Evolutionary conservation across 306 rosid genomes (phyloP), one percentile per base, ranked within the genome.

Genomic region (Lathyrus sativus): DNA sequence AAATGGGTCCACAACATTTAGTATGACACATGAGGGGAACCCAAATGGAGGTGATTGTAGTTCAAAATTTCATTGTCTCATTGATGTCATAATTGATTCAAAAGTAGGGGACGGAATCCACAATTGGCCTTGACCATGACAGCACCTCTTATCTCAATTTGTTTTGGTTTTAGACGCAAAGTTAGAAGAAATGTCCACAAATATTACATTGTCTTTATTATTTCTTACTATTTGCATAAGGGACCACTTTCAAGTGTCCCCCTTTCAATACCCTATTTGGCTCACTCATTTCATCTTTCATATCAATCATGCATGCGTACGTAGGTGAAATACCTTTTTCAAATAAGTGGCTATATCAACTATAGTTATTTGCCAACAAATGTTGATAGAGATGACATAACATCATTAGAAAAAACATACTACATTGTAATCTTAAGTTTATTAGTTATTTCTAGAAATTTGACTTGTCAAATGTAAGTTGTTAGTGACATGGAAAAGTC

Each of bases 91-190:
- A 24, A 58, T 42, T 5, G 38, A 13, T 49, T n/a, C 62, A 53
- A 68, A 38, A 22, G 19, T 11, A 8, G 75, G 75, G 58, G 59
- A 29, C 37, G 11, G 67, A 45, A 7, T 17, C 37, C 61, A 55
- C 38, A 37, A 50, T 50, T 37, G 42, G 56, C 11, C 15, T 37
- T 2, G 4, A 35, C 31, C 48, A 61, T 7, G 19, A 28, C 66
- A 12, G 29, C 57, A 29, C 22, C 18, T 49, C 18, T 55, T 26
- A 71, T 70, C 29, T 26, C n/a, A 19, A 50, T 45, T 38, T 15
- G 14, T 61, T 49, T 62, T 26, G 41, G 31, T 38, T 72, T 72
- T 48, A 46, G 62, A 72, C 69, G 76, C 53, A 61, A 72, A 46
- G 42, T 19, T 31, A 7, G 75, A 58, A 28, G 58, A 70, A 58